Evolutionary conservation across 2,329 filamentous ascomycete species (phyloP), one percentile per base, ranked within the genome.

Genomic region (Allantophomopsis lycopodina): DNA sequence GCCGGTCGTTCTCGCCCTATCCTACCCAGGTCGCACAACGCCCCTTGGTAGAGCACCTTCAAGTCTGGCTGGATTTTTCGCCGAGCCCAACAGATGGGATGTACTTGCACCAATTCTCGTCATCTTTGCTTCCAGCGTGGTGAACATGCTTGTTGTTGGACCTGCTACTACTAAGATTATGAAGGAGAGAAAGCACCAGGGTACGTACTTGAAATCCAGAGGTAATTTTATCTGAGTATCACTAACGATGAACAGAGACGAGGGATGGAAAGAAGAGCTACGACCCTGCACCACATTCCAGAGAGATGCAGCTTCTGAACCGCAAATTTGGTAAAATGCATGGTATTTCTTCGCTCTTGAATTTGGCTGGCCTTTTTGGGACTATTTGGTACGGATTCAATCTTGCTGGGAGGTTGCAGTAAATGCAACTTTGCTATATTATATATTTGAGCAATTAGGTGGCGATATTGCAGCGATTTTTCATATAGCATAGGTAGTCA

Each of bases 201-300:
- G 83, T 85, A 63, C 46, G 70, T 17, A 38, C 13, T 15, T 30
- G 6, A 10, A 42, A n/a, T 32, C 16, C 28, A 2, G 15, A 40
- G 5, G 18, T 17, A 17, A 17, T 39, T 7, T 17, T 13, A 18
- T 23, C n/a, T 35, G 40, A 28, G 23, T 28, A 12, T 28, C 5
- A 12, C 23, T 28, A 28, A 32, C 18, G 13, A 36, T 36, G 16
- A 44, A 34, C 44, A 78, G 88, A 89, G 67, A 86, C 81, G 45
- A 77, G 80, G 51, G 89, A 95, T 56, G 86, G 86, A 40, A 95
- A 94, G 70, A 83, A 82, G 56, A 84, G 79, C 59, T 83, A 82
- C 53, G 86, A 94, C 47, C 64, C 73, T 39, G 71, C 78, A 1
- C 83, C 86, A 32, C 84, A 94, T 53, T 91, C 83, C 5, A 69